A percentile compares a stretch with the other conserved stretches of the same genome.
Conservation (phyloP, 228 moss, liverwort and hornwort genomes). For the Sphagnum fallax region DNA sequence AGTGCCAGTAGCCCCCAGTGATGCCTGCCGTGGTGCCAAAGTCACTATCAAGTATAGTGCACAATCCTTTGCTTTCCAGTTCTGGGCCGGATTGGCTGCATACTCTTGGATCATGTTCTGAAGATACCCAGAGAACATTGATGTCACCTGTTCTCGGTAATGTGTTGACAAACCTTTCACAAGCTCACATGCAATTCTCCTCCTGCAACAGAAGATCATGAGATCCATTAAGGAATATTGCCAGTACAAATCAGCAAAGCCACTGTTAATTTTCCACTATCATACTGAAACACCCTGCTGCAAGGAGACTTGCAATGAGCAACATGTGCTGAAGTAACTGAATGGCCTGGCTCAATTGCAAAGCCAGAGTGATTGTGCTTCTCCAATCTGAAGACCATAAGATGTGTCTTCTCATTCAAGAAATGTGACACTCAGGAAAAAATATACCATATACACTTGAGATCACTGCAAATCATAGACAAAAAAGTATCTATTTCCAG, state of each 20-base stretch:
- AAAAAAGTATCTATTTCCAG: too few species aligned
- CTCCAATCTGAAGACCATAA: too few species aligned
- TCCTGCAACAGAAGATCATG: conserved; percentile 26
- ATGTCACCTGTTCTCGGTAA: conserved; percentile 81
- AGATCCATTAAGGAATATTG: too few species aligned
- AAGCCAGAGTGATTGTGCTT: too few species aligned
- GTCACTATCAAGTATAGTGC: conserved; percentile 88
- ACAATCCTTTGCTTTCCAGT: conserved; percentile 94
- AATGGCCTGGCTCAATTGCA: too few species aligned
- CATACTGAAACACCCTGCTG: too few species aligned
- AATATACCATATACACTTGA: too few species aligned
- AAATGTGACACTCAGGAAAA: too few species aligned
- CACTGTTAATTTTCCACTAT: not conserved
- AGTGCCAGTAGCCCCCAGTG: conserved; percentile 59
- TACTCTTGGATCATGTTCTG: conserved; percentile 75
- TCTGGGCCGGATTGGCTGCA: conserved; percentile 64
- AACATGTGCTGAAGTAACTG: too few species aligned
- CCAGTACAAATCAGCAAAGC: not conserved
- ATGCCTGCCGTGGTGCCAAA: conserved; percentile 75
- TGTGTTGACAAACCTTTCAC: conserved; percentile 86
- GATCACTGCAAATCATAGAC: too few species aligned
- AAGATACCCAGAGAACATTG: conserved; percentile 79
- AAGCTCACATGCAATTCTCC: conserved; percentile 94
- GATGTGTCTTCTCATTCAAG: too few species aligned
- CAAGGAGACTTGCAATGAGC: too few species aligned